Conservation (phyloP, 768 basidiomycete genomes). For the Termitomyces sp. region DNA sequence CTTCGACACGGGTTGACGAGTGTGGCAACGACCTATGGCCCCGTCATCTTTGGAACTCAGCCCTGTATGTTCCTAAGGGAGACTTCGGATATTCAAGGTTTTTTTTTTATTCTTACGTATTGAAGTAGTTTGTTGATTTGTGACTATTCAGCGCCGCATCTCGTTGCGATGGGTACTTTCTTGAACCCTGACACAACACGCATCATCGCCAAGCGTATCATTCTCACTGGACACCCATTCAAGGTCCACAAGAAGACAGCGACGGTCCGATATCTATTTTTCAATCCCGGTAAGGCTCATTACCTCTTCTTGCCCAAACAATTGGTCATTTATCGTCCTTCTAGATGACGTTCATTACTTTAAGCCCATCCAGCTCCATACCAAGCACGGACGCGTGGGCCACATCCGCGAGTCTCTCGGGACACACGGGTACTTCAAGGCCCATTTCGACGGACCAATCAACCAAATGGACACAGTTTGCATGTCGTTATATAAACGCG, state of each 20-base stretch:
- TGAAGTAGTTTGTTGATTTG: background rate
- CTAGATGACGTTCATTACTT: conserved; percentile 88
- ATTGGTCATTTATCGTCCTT: conserved; percentile 4
- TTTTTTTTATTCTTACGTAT: conserved; percentile 15
- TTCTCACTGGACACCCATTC: conserved; percentile 94
- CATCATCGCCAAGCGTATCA: conserved; percentile 88
- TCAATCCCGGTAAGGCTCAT: conserved; percentile 64
- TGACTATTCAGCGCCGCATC: conserved; percentile 54
- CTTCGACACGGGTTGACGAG: conserved; percentile 76
- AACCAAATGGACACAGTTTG: conserved; percentile 97
- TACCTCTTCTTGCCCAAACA: conserved; percentile 9
- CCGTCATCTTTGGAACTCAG: conserved; percentile 82
- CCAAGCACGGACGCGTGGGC: conserved; percentile 85
- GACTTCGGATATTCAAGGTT: conserved; percentile 64
- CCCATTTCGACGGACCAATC: conserved; percentile 89
- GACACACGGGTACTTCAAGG: conserved; percentile 98
- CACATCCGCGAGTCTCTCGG: conserved; percentile 92
- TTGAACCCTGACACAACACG: conserved; percentile 88
- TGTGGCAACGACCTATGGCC: conserved; percentile 88
- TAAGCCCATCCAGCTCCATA: conserved; percentile 89
- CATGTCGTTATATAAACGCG: conserved; percentile 92
- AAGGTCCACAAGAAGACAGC: conserved; percentile 97
- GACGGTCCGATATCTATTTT: conserved; percentile 98
- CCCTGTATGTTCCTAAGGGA: conserved; percentile 78
- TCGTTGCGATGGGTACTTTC: conserved; percentile 90